Conservation (phyloP, 805 yeast species). For the Candida vaughaniae region DNA sequence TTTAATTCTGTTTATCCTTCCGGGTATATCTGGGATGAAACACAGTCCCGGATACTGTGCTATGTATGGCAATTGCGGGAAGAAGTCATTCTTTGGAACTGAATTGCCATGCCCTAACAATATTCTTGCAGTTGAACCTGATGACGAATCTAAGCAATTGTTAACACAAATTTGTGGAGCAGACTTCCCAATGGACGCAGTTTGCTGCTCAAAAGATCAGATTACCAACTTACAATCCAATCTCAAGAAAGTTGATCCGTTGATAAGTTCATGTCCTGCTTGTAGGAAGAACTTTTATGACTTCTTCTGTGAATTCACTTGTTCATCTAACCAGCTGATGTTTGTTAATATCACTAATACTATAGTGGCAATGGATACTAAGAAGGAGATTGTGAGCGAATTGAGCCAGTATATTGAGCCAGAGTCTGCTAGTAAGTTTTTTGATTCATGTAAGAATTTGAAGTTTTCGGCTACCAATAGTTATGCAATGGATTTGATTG, state of each 20-base stretch:
- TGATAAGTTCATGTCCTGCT: slow-evolving; percentile 71
- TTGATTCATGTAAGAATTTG: slow-evolving; percentile 82
- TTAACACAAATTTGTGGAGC: slow-evolving; percentile 70
- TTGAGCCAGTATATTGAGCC: slow-evolving; percentile 61
- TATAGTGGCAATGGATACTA: slow-evolving; percentile 47
- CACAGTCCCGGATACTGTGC: slow-evolving; percentile 51
- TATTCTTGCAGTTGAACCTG: slow-evolving; percentile 47
- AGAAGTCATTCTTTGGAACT: slow-evolving; percentile 72
- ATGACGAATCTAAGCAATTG: slow-evolving; percentile 41
- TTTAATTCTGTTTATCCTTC: background rate
- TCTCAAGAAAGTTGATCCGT: slow-evolving; percentile 40
- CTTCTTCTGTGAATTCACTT: slow-evolving; percentile 83
- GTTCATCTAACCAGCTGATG: slow-evolving; percentile 78
- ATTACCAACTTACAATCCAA: slow-evolving; percentile 53
- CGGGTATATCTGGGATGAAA: slow-evolving; percentile 1
- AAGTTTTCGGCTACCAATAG: slow-evolving; percentile 95
- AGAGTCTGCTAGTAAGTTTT: slow-evolving; percentile 61
- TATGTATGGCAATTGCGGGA: slow-evolving; percentile 71
- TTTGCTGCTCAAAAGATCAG: slow-evolving; percentile 76
- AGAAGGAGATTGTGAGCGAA: slow-evolving; percentile 65
- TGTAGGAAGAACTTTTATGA: slow-evolving; percentile 82
- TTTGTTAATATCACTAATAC: slow-evolving; percentile 68
- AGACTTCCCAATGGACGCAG: slow-evolving; percentile 51
- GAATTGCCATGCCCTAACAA: slow-evolving; percentile 76
- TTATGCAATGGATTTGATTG: slow-evolving; percentile 92